A percentile compares a stretch with the other conserved stretches of the same genome.
Evolutionary conservation across 129 eudicot genomes (phyloP).

Genomic region (Escallonia rubra): DNA sequence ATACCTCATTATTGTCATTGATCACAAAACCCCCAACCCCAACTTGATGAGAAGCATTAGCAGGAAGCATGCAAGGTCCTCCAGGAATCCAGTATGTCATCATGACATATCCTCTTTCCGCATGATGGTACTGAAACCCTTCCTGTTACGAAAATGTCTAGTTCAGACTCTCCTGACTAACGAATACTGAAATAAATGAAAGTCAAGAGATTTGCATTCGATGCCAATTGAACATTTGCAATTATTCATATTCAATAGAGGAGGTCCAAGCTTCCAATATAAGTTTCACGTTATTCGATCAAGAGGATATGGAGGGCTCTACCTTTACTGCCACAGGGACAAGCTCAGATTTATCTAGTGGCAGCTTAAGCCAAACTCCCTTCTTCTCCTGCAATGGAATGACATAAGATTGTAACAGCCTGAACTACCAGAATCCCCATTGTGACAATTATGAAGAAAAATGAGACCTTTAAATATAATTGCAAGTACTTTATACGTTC

Average conservation of each 20-base stretch:
- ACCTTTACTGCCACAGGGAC: conserved; percentile 39
- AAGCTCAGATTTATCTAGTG: conserved; percentile 67
- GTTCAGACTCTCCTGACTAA: background rate
- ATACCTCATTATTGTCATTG: conserved; percentile 72
- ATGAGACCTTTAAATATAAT: too few species aligned
- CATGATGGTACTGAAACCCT: conserved; percentile 89
- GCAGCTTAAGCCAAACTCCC: conserved; percentile 91
- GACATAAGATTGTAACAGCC: background rate
- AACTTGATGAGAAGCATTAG: conserved; percentile 88
- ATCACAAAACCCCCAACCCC: conserved; percentile 89
- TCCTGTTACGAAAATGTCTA: conserved; percentile 33
- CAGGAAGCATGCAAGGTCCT: conserved; percentile 79
- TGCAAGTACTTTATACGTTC: too few species aligned
- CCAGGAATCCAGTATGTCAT: conserved; percentile 89
- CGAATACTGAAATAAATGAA: too few species aligned
- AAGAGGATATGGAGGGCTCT: too few species aligned
- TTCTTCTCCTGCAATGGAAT: conserved; percentile 68
- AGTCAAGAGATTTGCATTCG: background rate
- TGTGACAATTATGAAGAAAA: too few species aligned
- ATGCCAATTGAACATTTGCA: too few species aligned
- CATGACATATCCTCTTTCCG: conserved; percentile 76
- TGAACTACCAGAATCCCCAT: too few species aligned
- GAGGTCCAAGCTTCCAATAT: too few species aligned
- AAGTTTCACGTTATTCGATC: too few species aligned
- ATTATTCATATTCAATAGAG: too few species aligned